Percentiles rank a stretch among this genome's conserved stretches.
Conservation (phyloP, 345 rosid genomes). For the Arabidopsis arenosa region DNA sequence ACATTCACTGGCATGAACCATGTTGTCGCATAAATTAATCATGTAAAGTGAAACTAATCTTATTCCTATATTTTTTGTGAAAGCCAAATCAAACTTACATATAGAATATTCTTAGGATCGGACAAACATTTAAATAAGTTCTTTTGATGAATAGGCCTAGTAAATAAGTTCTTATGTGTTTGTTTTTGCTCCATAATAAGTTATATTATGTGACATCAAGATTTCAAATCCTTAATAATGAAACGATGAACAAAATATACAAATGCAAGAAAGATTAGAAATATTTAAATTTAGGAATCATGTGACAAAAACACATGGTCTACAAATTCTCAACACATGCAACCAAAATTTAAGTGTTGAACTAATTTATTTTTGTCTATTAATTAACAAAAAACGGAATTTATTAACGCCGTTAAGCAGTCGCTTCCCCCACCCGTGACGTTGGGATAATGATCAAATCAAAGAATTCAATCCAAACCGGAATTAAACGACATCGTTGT, state of each 20-base stretch:
- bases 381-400: background rate
- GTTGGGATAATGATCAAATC: background rate
- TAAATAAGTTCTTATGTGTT: too few relatives aligned
- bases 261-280: conserved; percentile 8
- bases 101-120: background rate
- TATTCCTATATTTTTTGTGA: background rate
- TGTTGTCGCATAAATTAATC: conserved; percentile 31
- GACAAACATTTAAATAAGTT: background rate
- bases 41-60: background rate
- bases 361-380: background rate
- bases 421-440: conserved; percentile 2
- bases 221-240: background rate
- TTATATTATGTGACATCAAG: background rate
- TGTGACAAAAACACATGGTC: conserved; percentile 37
- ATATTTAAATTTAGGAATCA: background rate
- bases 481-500: background rate
- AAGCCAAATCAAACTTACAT: background rate
- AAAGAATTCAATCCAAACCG: background rate
- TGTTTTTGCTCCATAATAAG: background rate
- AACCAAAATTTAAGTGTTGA: conserved; percentile 22
- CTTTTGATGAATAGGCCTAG: background rate
- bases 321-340: conserved; percentile 30
- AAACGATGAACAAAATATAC: background rate
- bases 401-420: conserved; percentile 26
- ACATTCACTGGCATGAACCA: conserved; percentile 31